A percentile compares a stretch with the other conserved stretches of the same genome.
Evolutionary conservation across 768 basidiomycete species (phyloP).

Genomic region (Mycena capillaripes): DNA sequence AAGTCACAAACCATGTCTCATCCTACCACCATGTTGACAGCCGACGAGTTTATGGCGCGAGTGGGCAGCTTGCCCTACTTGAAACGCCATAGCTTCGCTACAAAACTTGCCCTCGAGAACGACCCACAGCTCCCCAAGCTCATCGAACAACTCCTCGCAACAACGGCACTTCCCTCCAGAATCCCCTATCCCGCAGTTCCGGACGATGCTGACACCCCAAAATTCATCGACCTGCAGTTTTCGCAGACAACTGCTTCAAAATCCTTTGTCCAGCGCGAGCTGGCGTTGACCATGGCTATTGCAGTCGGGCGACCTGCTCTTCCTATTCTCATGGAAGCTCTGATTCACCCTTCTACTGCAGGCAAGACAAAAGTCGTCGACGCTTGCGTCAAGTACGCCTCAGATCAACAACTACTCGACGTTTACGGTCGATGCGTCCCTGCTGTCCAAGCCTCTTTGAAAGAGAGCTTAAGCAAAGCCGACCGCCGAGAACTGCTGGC

Average conservation of each 20-base stretch:
- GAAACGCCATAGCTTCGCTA: constrained; percentile 33
- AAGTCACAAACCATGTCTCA: constrained; percentile 12
- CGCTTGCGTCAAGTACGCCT: constrained; percentile 30
- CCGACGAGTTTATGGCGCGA: constrained; percentile 15
- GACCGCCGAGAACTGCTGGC: constrained; percentile 14
- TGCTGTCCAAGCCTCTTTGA: constrained; percentile 30
- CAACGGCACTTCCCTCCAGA: constrained; percentile 29
- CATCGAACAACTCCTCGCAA: constrained; percentile 34
- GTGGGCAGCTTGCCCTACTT: constrained; percentile 30
- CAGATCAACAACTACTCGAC: constrained; percentile 33
- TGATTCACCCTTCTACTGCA: constrained; percentile 35
- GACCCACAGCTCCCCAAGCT: constrained; percentile 30
- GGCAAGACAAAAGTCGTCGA: constrained; percentile 30
- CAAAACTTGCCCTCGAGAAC: constrained; percentile 30
- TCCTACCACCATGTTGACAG: constrained; percentile 22
- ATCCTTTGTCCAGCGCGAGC: constrained; percentile 36
- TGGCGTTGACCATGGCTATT: constrained; percentile 35
- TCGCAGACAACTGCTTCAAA: constrained; percentile 38
- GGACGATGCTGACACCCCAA: constrained; percentile 13
- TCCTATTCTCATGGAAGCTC: constrained; percentile 34
- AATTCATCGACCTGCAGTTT: constrained; percentile 31
- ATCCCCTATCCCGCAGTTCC: constrained; percentile 28
- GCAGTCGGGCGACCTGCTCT: constrained; percentile 31
- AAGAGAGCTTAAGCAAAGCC: constrained; percentile 23
- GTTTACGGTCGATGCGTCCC: constrained; percentile 35